Percentiles rank a stretch among this genome's conserved stretches.
phyloP scores from a whole-genome alignment of 2,329 filamentous ascomycete genomes.

The Curvularia sp. region DNA sequence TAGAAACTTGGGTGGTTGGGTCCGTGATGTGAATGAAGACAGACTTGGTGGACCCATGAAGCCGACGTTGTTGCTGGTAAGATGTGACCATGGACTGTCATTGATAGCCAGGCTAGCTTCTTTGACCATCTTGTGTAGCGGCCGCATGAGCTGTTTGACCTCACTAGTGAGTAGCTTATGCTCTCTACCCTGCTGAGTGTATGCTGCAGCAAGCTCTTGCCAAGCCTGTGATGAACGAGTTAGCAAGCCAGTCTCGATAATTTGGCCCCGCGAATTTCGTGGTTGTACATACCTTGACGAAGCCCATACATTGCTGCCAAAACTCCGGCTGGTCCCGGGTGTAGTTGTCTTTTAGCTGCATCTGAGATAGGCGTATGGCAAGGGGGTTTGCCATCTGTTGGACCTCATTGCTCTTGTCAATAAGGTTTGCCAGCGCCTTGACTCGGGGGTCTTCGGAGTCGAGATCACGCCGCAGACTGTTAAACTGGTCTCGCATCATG shows the following conservation, averaged over 20 bases:
- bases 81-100: slow-evolving; percentile 67
- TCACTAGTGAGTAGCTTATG: slow-evolving; percentile 66
- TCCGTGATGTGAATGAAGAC: slow-evolving; percentile 47
- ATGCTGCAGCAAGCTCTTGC: slow-evolving; percentile 65
- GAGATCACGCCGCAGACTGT: slow-evolving; percentile 39
- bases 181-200: slow-evolving; percentile 45
- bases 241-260: slow-evolving; percentile 21
- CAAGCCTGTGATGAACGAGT: slow-evolving; percentile 62
- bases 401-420: slow-evolving; percentile 73
- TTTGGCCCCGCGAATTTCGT: slow-evolving; percentile 12
- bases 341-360: slow-evolving; percentile 85
- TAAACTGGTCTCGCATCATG: slow-evolving; percentile 40
- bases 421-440: slow-evolving; percentile 62
- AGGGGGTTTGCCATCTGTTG: slow-evolving; percentile 77
- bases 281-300: slow-evolving; percentile 61
- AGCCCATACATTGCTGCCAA: slow-evolving; percentile 76
- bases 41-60: slow-evolving; percentile 42
- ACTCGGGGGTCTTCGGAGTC: slow-evolving; percentile 47
- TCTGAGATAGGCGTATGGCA: slow-evolving; percentile 73
- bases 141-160: slow-evolving; percentile 75
- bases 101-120: slow-evolving; percentile 78
- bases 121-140: slow-evolving; percentile 82
- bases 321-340: slow-evolving; percentile 70
- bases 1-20: slow-evolving; percentile 43
- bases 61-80: slow-evolving; percentile 51